A percentile compares a stretch with the other conserved stretches of the same genome.
Conservation (phyloP, 1,284 basidiomycete genomes). For the Xerocomus nothofagi region DNA sequence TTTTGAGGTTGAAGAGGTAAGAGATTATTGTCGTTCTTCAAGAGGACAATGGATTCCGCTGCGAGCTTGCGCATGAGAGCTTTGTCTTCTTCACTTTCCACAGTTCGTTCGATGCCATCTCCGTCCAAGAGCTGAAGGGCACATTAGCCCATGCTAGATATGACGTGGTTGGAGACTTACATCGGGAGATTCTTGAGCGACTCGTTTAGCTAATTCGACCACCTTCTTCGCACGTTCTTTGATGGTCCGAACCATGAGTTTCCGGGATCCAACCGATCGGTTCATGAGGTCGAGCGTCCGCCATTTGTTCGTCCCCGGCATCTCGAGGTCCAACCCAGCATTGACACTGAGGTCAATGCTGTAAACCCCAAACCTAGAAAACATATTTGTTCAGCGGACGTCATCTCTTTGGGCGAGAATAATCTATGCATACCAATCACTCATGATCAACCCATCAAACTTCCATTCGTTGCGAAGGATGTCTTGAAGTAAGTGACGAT, state of each 20-base stretch:
- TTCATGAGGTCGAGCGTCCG: constrained; percentile 63
- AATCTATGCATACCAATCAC: constrained; percentile 61
- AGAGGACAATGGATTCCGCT: constrained; percentile 66
- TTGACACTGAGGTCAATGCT: constrained; percentile 65
- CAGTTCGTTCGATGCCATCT: constrained; percentile 61
- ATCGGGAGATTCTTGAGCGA: constrained; percentile 61
- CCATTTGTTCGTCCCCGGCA: constrained; percentile 76
- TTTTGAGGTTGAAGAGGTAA: constrained; percentile 57
- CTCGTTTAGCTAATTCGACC: constrained; percentile 63
- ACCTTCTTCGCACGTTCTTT: constrained; percentile 69
- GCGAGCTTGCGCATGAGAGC: constrained; percentile 64
- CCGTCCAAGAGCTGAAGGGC: constrained; percentile 57
- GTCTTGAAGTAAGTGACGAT: constrained; percentile 56
- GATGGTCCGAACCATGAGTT: constrained; percentile 63
- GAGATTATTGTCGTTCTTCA: constrained; percentile 65
- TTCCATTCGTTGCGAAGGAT: constrained; percentile 78
- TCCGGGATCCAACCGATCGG: constrained; percentile 61
- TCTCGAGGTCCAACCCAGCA: constrained; percentile 78
- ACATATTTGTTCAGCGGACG: background rate
- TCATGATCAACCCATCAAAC: constrained; percentile 72
- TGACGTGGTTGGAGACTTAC: constrained; percentile 31
- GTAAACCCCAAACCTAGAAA: constrained; percentile 64
- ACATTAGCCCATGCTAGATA: background rate
- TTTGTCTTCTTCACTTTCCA: constrained; percentile 59
- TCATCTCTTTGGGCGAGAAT: background rate